These are phyloP conservation scores for Saturnispora saitoi DNA, from an alignment of 805 yeast species.

Conservation along the genomic window DNA sequence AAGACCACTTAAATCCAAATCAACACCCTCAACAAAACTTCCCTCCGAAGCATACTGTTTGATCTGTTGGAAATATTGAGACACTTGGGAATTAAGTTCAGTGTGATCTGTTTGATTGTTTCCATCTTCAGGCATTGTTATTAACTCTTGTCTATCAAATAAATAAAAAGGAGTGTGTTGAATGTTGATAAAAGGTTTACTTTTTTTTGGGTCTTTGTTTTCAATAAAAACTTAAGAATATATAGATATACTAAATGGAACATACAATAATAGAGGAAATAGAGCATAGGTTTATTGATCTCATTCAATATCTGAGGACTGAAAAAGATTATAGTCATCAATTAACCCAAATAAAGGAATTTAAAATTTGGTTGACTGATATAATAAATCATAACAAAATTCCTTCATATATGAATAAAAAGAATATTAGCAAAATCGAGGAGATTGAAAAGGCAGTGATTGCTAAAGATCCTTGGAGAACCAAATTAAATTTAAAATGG, in stretches of 20 bases:
- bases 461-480: background rate
- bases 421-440: conserved; percentile 16
- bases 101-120: conserved; percentile 20
- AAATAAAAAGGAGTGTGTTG: background rate
- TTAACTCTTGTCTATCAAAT: background rate
- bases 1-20: conserved; percentile 13
- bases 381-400: conserved; percentile 11
- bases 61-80: conserved; percentile 23
- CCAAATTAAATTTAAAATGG: background rate
- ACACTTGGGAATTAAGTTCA: conserved; percentile 22
- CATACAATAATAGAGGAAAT: conserved; percentile 15
- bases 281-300: conserved; percentile 9
- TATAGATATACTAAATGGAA: conserved; percentile 7
- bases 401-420: conserved; percentile 22
- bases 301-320: background rate
- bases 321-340: background rate
- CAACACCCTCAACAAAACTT: conserved; percentile 17
- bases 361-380: conserved; percentile 16
- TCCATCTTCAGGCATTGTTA: background rate
- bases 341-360: background rate
- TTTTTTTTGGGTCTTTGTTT: background rate
- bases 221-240: background rate
- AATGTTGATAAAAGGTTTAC: background rate
- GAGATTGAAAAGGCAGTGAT: conserved; percentile 6
- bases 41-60: conserved; percentile 15